Evolutionary conservation across 208 protist genomes (phyloP).

Genomic region (Leishmania guyanensis): DNA sequence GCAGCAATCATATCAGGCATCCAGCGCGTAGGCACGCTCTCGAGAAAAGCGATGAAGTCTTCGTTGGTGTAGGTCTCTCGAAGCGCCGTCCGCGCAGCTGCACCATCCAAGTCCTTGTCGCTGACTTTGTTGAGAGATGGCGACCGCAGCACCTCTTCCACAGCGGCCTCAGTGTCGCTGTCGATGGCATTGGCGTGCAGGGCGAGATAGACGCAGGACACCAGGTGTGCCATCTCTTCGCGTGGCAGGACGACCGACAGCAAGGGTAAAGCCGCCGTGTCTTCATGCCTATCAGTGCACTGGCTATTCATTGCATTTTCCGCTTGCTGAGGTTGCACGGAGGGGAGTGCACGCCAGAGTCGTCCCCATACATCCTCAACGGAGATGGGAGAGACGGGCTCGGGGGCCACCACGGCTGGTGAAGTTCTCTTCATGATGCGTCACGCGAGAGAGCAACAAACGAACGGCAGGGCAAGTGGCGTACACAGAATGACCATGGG

Average conservation of each 20-base stretch:
- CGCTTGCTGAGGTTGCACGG: constrained; percentile 22
- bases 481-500: not conserved
- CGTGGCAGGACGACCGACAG: constrained; percentile 37
- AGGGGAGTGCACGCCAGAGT: constrained; percentile 74
- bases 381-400: constrained; percentile 7
- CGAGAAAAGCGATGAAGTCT: constrained; percentile 53
- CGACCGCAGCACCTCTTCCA: constrained; percentile 36
- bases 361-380: constrained; percentile 53
- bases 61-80: constrained; percentile 35
- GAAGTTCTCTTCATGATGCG: not conserved
- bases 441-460: not conserved
- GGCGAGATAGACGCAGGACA: constrained; percentile 64
- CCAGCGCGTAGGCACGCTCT: constrained; percentile 49
- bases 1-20: constrained; percentile 35
- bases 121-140: not conserved
- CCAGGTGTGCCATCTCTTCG: constrained; percentile 56
- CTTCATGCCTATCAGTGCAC: constrained; percentile 27
- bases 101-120: not conserved
- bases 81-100: not conserved
- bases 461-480: not conserved
- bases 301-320: not conserved
- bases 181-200: constrained; percentile 65
- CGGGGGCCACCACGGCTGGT: not conserved
- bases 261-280: not conserved
- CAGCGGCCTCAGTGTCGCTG: constrained; percentile 42